Base-by-base conservation (phyloP, 768 basidiomycete genomes). In the Mycena venus region DNA sequence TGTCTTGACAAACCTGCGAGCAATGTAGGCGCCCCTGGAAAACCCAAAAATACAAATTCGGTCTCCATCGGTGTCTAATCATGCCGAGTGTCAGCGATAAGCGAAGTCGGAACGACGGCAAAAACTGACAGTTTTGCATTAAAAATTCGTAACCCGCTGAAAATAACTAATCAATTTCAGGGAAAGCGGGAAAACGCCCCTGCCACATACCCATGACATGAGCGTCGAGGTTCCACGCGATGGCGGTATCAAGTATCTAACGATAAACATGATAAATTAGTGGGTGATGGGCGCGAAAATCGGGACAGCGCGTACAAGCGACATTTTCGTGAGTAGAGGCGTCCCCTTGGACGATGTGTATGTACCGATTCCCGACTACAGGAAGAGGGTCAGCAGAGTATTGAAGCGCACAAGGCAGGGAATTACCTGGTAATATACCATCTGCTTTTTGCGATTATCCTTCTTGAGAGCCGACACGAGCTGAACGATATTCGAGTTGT, bases 31-130 rank as follows among this genome's bases (percentile, higher is more conserved):
- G 17, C 92, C 92, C 38, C 93, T 85, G 36, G 91, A 92, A 80
- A 94, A 93, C 0, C 92, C 92, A 74, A 93, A 92, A 42, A 94
- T 86, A 74, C 87, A 92, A 15, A 94, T 90, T 72, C 85, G 86
- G 81, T 93, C 92, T 31, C 90, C 90, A 19, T 82, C 78, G 7
- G 83, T 82, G 73, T 90, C 89, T 90, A 60, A 55, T 29, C 63
- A 71, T n/a, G 34, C 17, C 29, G 60, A n/a, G n/a, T 34, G 36
- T 62, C 17, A n/a, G 36, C 23, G 32, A 23, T 60, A n/a, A 68
- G 40, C n/a, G n/a, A n/a, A n/a, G n/a, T n/a, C n/a, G n/a, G n/a
- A n/a, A n/a, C n/a, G 36, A 17, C 44, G n/a, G 36, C 5, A 9
- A 32, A 34, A 31, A 74, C 85, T 38, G 79, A 88, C 88, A 91